Percentiles rank a stretch among this genome's conserved stretches.
Evolutionary conservation across 768 basidiomycete genomes (phyloP).

Genomic region (Strobilomyces dryophilus): DNA sequence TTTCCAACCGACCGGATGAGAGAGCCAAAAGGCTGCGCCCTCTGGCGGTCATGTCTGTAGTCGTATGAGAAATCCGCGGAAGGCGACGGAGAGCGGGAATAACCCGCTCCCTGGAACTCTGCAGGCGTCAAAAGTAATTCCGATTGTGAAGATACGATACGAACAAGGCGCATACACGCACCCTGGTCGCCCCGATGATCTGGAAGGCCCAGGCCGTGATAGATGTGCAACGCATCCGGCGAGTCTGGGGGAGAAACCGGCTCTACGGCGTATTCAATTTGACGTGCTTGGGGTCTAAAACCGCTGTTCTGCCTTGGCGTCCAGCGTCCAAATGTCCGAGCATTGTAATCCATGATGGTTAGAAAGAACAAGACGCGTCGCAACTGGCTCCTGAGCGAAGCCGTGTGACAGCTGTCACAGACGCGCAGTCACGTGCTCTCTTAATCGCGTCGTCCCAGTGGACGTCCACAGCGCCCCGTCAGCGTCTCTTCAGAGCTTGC

Average conservation of each 20-base stretch:
- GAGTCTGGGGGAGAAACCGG: conserved; percentile 10
- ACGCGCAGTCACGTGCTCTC: conserved; percentile 25
- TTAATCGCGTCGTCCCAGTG: conserved; percentile 3
- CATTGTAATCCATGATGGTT: conserved; percentile 14
- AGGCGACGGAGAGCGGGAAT: conserved; percentile 2
- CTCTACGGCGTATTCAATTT: background rate
- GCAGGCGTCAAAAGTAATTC: conserved; percentile 36
- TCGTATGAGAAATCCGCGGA: background rate
- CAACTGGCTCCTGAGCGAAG: background rate
- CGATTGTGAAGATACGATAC: conserved; percentile 24
- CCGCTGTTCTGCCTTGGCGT: background rate
- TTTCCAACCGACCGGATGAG: background rate
- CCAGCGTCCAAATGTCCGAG: background rate
- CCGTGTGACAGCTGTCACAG: conserved; percentile 24
- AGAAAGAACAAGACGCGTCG: conserved; percentile 4
- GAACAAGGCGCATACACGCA: conserved; percentile 26
- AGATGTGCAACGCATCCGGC: conserved; percentile 1
- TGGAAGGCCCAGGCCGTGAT: conserved; percentile 1
- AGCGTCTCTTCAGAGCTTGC: background rate
- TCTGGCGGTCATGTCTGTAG: background rate
- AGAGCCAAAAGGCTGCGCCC: background rate
- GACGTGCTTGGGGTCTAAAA: background rate
- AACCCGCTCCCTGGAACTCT: conserved; percentile 17
- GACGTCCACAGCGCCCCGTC: background rate
- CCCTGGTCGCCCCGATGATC: conserved; percentile 9